Percentiles rank a stretch among this genome's conserved stretches.
Evolutionary conservation across 2,329 filamentous ascomycete species (phyloP).

Genomic region (Beauveria sp.): DNA sequence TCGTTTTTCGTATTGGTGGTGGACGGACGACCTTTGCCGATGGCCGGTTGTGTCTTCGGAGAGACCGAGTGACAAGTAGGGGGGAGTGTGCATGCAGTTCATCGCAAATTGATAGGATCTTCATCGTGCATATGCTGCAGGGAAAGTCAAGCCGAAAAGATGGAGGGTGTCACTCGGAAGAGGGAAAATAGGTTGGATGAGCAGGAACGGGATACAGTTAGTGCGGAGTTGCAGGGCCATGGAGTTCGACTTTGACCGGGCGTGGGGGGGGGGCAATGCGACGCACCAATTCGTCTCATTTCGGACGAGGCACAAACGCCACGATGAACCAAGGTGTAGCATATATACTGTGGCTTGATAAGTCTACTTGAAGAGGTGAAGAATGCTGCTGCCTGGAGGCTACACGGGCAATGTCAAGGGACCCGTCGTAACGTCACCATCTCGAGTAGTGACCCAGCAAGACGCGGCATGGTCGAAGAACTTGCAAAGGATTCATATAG

Average conservation of each 20-base stretch:
- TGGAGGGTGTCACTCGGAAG: background rate
- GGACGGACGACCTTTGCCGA: background rate
- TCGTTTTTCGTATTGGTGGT: background rate
- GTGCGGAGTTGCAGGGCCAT: background rate
- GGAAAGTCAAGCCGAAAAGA: background rate
- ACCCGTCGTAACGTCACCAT: background rate
- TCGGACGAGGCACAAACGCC: background rate
- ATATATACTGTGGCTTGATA: background rate
- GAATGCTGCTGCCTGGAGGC: conserved; percentile 6
- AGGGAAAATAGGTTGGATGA: background rate
- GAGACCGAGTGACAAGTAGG: background rate
- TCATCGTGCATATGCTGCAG: background rate
- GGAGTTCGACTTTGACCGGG: background rate
- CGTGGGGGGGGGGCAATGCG: background rate
- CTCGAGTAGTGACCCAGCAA: background rate
- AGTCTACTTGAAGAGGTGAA: background rate
- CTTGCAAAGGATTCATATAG: background rate
- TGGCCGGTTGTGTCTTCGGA: background rate
- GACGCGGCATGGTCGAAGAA: background rate
- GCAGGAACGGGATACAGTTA: conserved; percentile 5
- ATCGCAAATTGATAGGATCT: background rate
- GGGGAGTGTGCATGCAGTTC: background rate
- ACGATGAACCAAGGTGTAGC: background rate
- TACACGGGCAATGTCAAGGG: background rate
- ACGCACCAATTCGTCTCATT: background rate